Base-by-base conservation (phyloP, 208 protist genomes). In the Leishmania turanica region DNA sequence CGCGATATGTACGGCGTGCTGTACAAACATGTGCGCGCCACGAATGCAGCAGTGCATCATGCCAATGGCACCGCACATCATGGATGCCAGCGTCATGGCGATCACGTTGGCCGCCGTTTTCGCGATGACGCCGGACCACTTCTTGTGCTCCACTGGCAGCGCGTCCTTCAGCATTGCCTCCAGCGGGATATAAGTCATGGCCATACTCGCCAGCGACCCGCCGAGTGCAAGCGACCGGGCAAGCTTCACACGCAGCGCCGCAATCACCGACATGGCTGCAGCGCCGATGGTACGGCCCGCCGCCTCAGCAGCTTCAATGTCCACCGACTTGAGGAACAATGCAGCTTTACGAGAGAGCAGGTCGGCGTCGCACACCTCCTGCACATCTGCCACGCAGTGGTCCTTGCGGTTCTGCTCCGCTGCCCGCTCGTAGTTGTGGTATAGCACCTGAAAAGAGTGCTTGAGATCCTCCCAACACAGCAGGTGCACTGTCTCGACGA, bases 401-500 rank as follows among this genome's bases (percentile, higher is more conserved):
- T 98, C 92, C 84, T 91, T 93, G 53, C 71, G 64, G 77, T 85
- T 92, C 76, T 87, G 84, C 75, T 90, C 85, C 65, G 74, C 77
- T 17, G 89, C 95, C 9, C 88, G 37, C 27, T 86, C 45, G 83
- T 97, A 97, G 87, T 96, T 94, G n/a, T 79, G 74, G 68, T 91
- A 83, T 34, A 98, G 81, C 11, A 87, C 79, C 5, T 56, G 31
- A 19, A 87, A 83, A 45, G 83, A 89, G 45, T 68, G 53, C 64
- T 83, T 87, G 31, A 96, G 84, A 65, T 88, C 83, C 45, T 91
- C 87, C 92, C 93, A 96, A 64, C 87, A 92, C 21, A 91, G 87
- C 71, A 98, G 75, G 3, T 87, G 88, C 69, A 96, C 84, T 49
- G 93, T 93, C 77, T 96, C 95, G 17, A 92, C 75, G 1, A 90